Base-by-base conservation (phyloP, 306 rosid species). In the Pterocarpus santalinus region DNA sequence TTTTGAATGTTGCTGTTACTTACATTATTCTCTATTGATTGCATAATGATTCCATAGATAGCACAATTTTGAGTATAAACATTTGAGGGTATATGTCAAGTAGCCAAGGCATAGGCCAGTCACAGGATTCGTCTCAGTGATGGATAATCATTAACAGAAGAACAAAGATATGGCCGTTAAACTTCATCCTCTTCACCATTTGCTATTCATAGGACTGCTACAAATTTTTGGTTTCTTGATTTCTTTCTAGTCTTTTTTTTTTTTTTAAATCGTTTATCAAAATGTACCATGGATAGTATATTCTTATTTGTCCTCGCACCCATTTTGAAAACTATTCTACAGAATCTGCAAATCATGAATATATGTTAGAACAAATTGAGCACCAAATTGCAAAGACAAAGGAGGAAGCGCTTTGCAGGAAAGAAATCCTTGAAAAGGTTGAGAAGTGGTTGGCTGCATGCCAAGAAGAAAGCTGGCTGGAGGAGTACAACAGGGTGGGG, bases 391-490 rank as follows among this genome's bases (percentile, higher is more conserved):
- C 75, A 8, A 88, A 65, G 81, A 75, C 82, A 73, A 90, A 85
- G 86, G 95, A 81, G 62, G 92, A 90, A 84, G 90, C 95, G 49
- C 85, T 85, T 62, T 55, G 88, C 84, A 85, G 97, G 86, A 94
- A 84, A 77, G 97, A 90, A 81, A 85, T 94, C 56, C 92, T 94
- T n/a, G 94, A 89, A 57, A 92, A 84, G 85, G 83, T 92, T 82
- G 94, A 94, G 74, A 92, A 92, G 81, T 92, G 97, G 97, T 53
- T 92, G 69, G 82, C 72, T 73, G 94, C 94, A 14, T 77, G 87
- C 75, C 89, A 89, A 81, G 98, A 94, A 81, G 98, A 94, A 84
- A 83, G 86, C 82, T 92, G 98, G 97, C 89, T 92, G n/a, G 95
- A 94, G 88, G 97, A 92, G 77, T 92, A 94, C 85, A 90, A 90